These are phyloP conservation scores for Rossbeevera mucosa DNA, from an alignment of 768 basidiomycete species.

Conservation along the genomic window DNA sequence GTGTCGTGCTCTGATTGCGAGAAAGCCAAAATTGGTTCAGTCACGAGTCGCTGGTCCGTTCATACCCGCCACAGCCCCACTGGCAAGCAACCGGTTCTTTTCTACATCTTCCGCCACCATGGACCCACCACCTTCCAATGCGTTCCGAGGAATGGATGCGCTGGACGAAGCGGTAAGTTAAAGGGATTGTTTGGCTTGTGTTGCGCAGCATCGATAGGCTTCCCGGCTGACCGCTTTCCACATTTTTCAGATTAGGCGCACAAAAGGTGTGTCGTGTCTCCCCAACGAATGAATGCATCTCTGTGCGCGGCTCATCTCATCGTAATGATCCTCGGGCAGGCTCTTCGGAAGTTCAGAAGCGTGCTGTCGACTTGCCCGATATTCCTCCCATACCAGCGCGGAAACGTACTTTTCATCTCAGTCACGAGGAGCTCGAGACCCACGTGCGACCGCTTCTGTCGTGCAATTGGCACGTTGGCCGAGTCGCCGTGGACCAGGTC, in stretches of 20 bases:
- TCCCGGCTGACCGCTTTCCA: background rate
- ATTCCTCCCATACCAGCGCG: slow-evolving; percentile 26
- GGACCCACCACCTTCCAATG: background rate
- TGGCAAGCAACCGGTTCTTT: background rate
- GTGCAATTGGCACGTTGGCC: slow-evolving; percentile 26
- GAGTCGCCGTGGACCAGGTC: slow-evolving; percentile 1
- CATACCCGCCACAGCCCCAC: background rate
- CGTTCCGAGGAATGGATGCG: slow-evolving; percentile 1
- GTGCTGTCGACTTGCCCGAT: slow-evolving; percentile 16
- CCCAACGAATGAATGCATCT: background rate
- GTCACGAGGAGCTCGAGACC: slow-evolving; percentile 27
- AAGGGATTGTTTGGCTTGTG: background rate
- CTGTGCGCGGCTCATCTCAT: background rate
- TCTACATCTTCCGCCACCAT: slow-evolving; percentile 6
- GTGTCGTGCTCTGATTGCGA: background rate
- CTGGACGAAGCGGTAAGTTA: slow-evolving; percentile 22
- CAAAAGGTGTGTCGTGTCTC: slow-evolving; percentile 15
- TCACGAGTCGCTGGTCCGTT: background rate
- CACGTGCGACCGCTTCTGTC: slow-evolving; percentile 37
- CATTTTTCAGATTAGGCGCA: slow-evolving; percentile 17
- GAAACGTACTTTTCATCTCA: slow-evolving; percentile 35
- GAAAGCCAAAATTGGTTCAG: background rate
- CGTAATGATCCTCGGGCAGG: slow-evolving; percentile 9
- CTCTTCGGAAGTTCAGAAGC: slow-evolving; percentile 15
- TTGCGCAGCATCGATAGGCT: background rate